Evolutionary conservation across 768 basidiomycete genomes (phyloP).

Genomic region (Tylopilus subfusipes): DNA sequence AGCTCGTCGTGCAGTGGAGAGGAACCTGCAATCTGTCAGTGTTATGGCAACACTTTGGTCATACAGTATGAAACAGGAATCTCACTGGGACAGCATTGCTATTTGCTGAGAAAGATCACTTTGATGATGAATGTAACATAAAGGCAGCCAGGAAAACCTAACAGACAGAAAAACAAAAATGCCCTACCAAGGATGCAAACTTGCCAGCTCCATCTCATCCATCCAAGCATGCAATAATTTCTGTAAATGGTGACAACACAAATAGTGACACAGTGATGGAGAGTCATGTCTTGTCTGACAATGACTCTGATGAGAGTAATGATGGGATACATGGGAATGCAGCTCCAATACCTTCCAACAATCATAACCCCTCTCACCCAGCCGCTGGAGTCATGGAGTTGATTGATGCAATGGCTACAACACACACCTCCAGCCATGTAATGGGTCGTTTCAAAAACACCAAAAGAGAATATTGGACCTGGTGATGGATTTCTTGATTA

Average conservation of each 20-base stretch:
- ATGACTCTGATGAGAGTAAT: too few relatives aligned
- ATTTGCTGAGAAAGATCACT: neutral
- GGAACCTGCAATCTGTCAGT: neutral
- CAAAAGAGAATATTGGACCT: neutral
- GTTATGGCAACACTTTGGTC: neutral
- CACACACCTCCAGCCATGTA: too few relatives aligned
- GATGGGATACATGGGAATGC: too few relatives aligned
- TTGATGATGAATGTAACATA: neutral
- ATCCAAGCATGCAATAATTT: neutral
- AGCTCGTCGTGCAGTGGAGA: neutral
- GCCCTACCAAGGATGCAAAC: neutral
- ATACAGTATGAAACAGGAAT: neutral
- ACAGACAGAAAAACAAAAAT: neutral
- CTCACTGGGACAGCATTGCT: neutral
- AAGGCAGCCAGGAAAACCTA: neutral
- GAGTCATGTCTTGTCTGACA: too few relatives aligned
- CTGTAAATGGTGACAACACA: too few relatives aligned
- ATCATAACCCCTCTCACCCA: too few relatives aligned
- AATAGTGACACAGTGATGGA: too few relatives aligned
- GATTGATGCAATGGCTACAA: too few relatives aligned
- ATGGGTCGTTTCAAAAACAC: neutral
- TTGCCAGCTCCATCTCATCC: neutral
- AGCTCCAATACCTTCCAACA: too few relatives aligned
- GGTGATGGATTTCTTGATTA: neutral
- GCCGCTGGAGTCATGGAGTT: too few relatives aligned